Base-by-base conservation (phyloP, 768 basidiomycete species). In the Auricularia sp. region DNA sequence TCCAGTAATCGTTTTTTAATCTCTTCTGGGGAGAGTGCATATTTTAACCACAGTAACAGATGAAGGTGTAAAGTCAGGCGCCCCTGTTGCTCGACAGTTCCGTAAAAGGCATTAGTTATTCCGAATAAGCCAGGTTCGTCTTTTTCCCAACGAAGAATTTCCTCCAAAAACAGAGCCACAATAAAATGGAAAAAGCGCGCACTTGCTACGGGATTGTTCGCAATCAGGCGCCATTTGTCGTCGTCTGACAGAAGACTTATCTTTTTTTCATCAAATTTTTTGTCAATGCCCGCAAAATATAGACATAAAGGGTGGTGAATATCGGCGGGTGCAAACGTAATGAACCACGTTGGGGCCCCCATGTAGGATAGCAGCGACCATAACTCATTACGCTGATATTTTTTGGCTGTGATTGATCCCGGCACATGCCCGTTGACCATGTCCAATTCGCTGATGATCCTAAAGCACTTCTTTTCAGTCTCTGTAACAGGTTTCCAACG, bases 41-140 rank as follows among this genome's bases (percentile, higher is more conserved):
- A 45, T 35, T 63, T 47, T 29, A 79, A 70, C 77, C 77, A 81
- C 0, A 79, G 21, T 1, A 79, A 42, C 36, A 76, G 24, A 66
- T 80, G 78, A 2, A 78, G 51, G 69, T 81, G 79, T 2, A 80
- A 61, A 0, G 77, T 77, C 0, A 77, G 63, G 11, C 74, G 62
- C 1, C 78, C 78, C 66, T 80, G 78, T 36, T 75, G 73, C 63
- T 80, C 77, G 0, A 78, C 77, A 1, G 76, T 78, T 2, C 78
- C 77, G 68, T 77, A 78, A 61, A 78, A 77, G 0, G 70, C 74
- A 16, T 61, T 45, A 2, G 74, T 73, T 0, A 71, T 59, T 6
- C 77, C 75, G 70, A 69, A 78, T 18, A 76, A 34, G 0, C 73
- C 75, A 5, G 14, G n/a, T 21, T 70, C 59, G 47, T 70, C 61